These are phyloP conservation scores for Paramyrothecium sp. DNA, from an alignment of 2,329 filamentous ascomycete genomes.

Conservation along the genomic window DNA sequence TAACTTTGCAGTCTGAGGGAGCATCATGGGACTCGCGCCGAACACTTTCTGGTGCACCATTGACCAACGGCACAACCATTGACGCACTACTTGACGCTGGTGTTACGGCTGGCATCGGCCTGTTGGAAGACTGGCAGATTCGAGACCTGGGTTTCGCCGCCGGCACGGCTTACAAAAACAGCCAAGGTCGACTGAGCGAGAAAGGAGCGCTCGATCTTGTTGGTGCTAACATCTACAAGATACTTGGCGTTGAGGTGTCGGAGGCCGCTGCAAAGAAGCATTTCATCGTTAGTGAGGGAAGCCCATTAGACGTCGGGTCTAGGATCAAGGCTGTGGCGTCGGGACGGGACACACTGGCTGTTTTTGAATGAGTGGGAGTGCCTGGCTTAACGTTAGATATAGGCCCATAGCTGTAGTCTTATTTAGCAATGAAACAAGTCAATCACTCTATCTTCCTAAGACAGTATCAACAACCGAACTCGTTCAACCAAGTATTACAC, in stretches of 20 bases:
- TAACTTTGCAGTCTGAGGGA: slow-evolving; percentile 56
- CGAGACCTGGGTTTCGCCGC: slow-evolving; percentile 59
- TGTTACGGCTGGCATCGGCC: slow-evolving; percentile 55
- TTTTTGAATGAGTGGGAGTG: slow-evolving; percentile 27
- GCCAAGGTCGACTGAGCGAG: slow-evolving; percentile 50
- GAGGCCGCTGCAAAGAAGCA: slow-evolving; percentile 33
- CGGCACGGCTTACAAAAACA: slow-evolving; percentile 58
- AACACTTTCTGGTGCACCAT: slow-evolving; percentile 60
- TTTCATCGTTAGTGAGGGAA: slow-evolving; percentile 64
- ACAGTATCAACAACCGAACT: too few species aligned
- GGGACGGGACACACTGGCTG: slow-evolving; percentile 26
- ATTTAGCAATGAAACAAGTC: too few species aligned
- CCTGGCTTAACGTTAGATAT: too few species aligned
- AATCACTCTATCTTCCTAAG: too few species aligned
- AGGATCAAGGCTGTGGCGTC: slow-evolving; percentile 51
- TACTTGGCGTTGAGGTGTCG: slow-evolving; percentile 47
- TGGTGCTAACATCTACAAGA: slow-evolving; percentile 53
- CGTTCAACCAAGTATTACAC: too few species aligned
- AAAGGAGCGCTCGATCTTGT: slow-evolving; percentile 56
- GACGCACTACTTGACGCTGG: slow-evolving; percentile 58
- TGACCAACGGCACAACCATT: slow-evolving; percentile 63
- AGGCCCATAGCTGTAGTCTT: too few species aligned
- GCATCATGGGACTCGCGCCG: slow-evolving; percentile 60
- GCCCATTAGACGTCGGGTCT: slow-evolving; percentile 58
- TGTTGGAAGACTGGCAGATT: slow-evolving; percentile 62